Evolutionary conservation across 768 basidiomycete species (phyloP).

Genomic region (Tylopilus balloui): DNA sequence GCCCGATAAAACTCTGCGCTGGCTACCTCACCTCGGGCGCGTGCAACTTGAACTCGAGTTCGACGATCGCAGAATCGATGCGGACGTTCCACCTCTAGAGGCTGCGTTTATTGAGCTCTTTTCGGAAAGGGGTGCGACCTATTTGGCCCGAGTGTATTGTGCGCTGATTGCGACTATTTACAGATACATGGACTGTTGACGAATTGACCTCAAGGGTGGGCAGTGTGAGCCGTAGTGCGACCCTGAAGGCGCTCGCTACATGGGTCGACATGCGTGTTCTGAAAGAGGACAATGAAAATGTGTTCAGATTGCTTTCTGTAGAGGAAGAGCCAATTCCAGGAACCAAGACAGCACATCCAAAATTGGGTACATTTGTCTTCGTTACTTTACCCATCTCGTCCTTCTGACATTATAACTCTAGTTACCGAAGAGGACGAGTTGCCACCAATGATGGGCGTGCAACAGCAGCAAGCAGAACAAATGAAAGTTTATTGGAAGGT

Average conservation of each 20-base stretch:
- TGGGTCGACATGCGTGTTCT: conserved; percentile 85
- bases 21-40: conserved; percentile 86
- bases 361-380: conserved; percentile 20
- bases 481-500: conserved; percentile 91
- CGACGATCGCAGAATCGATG: conserved; percentile 70
- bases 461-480: conserved; percentile 79
- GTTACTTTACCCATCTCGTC: neutral
- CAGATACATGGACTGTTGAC: conserved; percentile 68
- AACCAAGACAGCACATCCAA: conserved; percentile 18
- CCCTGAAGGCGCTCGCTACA: conserved; percentile 70
- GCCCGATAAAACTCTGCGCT: conserved; percentile 86
- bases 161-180: neutral
- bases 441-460: conserved; percentile 48
- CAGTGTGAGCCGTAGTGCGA: conserved; percentile 55
- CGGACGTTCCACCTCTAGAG: conserved; percentile 81
- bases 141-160: neutral
- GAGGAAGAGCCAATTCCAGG: conserved; percentile 43
- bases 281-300: conserved; percentile 57
- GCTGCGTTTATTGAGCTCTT: conserved; percentile 90
- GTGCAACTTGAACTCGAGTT: conserved; percentile 78
- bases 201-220: conserved; percentile 65
- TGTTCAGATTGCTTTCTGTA: conserved; percentile 63
- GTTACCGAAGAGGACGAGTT: conserved; percentile 42
- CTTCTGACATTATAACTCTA: neutral
- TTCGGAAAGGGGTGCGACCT: conserved; percentile 53